These are phyloP conservation scores for Cutaneotrichosporon arboriforme DNA, from an alignment of 1,284 basidiomycete genomes.

Conservation along the genomic window DNA sequence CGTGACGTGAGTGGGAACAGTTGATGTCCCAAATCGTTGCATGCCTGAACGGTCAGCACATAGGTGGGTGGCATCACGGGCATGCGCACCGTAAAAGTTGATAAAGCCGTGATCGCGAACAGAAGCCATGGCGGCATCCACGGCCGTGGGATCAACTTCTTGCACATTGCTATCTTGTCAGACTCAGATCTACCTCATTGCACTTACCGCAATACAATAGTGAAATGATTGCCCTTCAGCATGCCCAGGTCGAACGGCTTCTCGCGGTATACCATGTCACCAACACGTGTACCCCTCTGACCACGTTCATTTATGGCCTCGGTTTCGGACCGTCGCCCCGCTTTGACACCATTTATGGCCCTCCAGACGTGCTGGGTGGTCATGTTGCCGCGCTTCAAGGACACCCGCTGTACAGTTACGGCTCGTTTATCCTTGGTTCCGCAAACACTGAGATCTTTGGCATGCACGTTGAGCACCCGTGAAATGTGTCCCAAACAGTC, in stretches of 20 bases:
- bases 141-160: constrained; percentile 62
- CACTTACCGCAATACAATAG: constrained; percentile 81
- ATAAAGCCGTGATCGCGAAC: constrained; percentile 85
- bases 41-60: constrained; percentile 58
- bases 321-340: constrained; percentile 55
- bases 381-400: constrained; percentile 69
- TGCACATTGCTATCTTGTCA: constrained; percentile 64
- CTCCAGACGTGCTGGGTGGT: constrained; percentile 82
- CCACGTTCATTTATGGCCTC: constrained; percentile 65
- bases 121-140: constrained; percentile 72
- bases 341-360: constrained; percentile 61
- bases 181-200: neutral
- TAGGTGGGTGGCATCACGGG: neutral
- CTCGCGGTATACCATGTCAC: constrained; percentile 79
- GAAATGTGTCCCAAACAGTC: constrained; percentile 79
- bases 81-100: constrained; percentile 80
- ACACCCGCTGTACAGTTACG: constrained; percentile 88
- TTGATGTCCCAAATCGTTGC: constrained; percentile 97
- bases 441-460: constrained; percentile 79
- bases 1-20: constrained; percentile 89
- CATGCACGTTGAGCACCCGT: constrained; percentile 65
- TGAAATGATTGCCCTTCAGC: constrained; percentile 91
- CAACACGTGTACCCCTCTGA: constrained; percentile 83
- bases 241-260: constrained; percentile 82
- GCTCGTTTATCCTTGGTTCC: constrained; percentile 99